These are phyloP conservation scores for Zymoseptoria passerinii DNA, from an alignment of 2,329 filamentous ascomycete genomes.

Conservation along the genomic window DNA sequence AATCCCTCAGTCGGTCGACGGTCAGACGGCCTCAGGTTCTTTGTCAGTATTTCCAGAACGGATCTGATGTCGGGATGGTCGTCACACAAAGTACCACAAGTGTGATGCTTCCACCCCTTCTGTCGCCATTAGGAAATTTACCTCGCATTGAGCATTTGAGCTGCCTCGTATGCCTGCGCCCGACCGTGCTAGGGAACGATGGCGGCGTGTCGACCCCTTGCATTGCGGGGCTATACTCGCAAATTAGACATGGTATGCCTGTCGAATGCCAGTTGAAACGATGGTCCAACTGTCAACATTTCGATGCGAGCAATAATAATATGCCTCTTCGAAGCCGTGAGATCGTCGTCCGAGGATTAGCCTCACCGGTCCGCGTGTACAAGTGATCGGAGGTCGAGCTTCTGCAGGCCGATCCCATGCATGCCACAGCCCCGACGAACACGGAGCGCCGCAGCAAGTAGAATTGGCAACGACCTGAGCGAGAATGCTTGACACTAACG, in stretches of 20 bases:
- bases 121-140: neutral
- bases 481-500: neutral
- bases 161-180: neutral
- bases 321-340: neutral
- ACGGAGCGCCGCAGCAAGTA: neutral
- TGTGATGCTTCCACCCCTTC: neutral
- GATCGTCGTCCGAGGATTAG: neutral
- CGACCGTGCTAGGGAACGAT: neutral
- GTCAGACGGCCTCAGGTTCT: neutral
- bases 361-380: neutral
- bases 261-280: neutral
- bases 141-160: neutral
- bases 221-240: neutral
- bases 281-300: neutral
- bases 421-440: neutral
- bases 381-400: neutral
- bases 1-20: neutral
- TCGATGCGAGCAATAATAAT: no score
- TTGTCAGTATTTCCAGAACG: neutral
- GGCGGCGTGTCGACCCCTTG: neutral
- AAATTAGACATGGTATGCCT: neutral
- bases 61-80: neutral
- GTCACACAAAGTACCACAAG: neutral
- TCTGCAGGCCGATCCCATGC: neutral
- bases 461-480: neutral